Evolutionary conservation across 2,329 filamentous ascomycete species (phyloP), one percentile per base, ranked within the genome.

Genomic region (Coniella lustricola): DNA sequence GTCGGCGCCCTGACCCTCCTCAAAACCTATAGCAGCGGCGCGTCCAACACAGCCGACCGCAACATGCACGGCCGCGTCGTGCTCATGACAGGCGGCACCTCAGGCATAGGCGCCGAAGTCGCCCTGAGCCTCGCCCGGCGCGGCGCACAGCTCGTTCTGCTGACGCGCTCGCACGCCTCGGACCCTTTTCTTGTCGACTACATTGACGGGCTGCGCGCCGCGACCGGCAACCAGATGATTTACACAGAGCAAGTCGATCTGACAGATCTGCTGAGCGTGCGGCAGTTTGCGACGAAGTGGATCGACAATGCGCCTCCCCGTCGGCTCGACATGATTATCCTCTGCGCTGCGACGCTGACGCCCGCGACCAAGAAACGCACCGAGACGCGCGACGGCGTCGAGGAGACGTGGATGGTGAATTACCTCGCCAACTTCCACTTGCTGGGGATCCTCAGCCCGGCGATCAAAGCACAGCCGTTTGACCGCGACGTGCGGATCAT

Each of bases 201-300:
- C 67, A 87, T 98, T 58, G 84, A 95, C 57, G 91, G 96, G 64
- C 67, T 98, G 36, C 85, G 94, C 48, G 72, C 76, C 22, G 73
- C 76, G 46, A 88, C 89, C 7, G 76, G 79, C 29, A 97, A 97
- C 68, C 75, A 90, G 50, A 75, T 98, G 61, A 88, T 98, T 57
- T 97, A 95, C 60, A 90, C 93, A 51, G 93, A 98, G 66, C 87
- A 95, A 67, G 89, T 95, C 58, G 90, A 98, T 62, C 79, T 98
- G 22, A 71, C 84, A 12, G 91, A 85, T 14, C 73, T 98, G n/a
- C 82, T 95, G 64, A 94, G 87, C 64, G 84, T 98, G 58, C 86
- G 93, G 34, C 77, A 84, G 54, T 98, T 98, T 64, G 93, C 93
- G 12, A 98, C 93, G 0, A 91, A 89, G 71, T 98, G 94, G 91